A percentile compares a stretch with the other conserved stretches of the same genome.
Conservation (phyloP, 371 early-diverging fungal genomes). For the Lichtheimia hyalospora region DNA sequence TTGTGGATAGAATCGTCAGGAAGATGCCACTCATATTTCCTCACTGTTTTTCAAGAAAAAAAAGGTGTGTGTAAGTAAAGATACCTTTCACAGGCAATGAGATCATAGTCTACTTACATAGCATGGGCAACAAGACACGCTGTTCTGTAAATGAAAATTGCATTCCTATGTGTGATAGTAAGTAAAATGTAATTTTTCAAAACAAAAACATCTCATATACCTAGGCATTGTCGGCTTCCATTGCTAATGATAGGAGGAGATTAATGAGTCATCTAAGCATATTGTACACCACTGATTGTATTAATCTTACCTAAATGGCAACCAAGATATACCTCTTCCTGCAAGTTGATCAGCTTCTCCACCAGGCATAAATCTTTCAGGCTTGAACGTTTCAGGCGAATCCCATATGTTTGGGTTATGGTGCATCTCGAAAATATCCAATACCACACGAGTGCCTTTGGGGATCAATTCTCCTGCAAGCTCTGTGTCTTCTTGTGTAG, state of each 20-base stretch:
- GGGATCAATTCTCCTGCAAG: constrained; percentile 17
- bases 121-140: constrained; percentile 15
- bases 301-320: constrained; percentile 13
- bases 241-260: constrained; percentile 5
- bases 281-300: too few relatives aligned
- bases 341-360: constrained; percentile 18
- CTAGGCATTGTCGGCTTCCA: constrained; percentile 24
- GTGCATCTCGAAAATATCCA: constrained; percentile 15
- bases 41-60: constrained; percentile 6
- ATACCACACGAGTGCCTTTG: constrained; percentile 9
- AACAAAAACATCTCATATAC: too few relatives aligned
- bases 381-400: constrained; percentile 17
- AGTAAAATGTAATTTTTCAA: too few relatives aligned
- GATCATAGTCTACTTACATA: constrained; percentile 21
- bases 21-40: constrained; percentile 22
- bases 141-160: constrained; percentile 21
- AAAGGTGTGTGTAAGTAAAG: not conserved
- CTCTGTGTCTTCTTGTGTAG: constrained; percentile 9
- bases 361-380: constrained; percentile 22
- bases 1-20: constrained; percentile 16
- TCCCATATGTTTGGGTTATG: constrained; percentile 19
- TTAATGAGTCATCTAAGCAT: too few relatives aligned
- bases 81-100: not conserved
- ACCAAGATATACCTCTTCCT: constrained; percentile 4
- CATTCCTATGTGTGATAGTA: too few relatives aligned